phyloP scores from a whole-genome alignment of 2,329 filamentous ascomycete species.

The Trichocomaceae sp. region DNA sequence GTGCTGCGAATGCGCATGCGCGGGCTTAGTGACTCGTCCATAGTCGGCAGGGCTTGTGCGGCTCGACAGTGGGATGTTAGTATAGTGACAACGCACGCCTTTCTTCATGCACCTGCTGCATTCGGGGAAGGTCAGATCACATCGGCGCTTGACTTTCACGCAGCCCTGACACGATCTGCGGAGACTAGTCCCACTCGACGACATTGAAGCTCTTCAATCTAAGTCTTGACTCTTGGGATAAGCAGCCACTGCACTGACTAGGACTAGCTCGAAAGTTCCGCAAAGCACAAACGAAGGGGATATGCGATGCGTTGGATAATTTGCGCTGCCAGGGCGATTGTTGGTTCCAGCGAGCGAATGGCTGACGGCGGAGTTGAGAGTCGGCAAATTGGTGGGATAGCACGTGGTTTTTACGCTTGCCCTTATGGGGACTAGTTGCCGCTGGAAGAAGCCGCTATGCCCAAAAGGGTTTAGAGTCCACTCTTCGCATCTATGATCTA shows the following conservation, averaged over 20 bases:
- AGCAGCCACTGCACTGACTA: background rate
- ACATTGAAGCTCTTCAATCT: background rate
- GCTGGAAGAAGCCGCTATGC: background rate
- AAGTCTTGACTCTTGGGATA: background rate
- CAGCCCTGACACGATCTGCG: conserved; percentile 25
- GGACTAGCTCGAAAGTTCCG: background rate
- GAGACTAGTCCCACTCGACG: conserved; percentile 17
- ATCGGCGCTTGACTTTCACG: conserved; percentile 23
- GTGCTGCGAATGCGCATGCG: background rate
- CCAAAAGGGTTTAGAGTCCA: conserved; percentile 5
- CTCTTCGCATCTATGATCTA: background rate
- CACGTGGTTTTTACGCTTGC: background rate
- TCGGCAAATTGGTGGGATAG: background rate
- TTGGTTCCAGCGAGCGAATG: background rate
- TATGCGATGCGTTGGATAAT: background rate
- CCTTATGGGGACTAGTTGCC: background rate
- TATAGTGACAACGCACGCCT: conserved; percentile 21
- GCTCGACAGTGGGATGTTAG: conserved; percentile 19
- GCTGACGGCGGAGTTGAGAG: background rate
- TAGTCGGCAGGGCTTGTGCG: background rate
- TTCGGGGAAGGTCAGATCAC: conserved; percentile 21
- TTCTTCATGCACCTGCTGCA: conserved; percentile 22
- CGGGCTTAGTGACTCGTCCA: conserved; percentile 4
- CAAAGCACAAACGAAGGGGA: background rate
- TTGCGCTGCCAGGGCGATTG: background rate